Percentiles rank a stretch among this genome's conserved stretches.
phyloP scores from a whole-genome alignment of 2,329 filamentous ascomycete species.

The Fusarium sp. region DNA sequence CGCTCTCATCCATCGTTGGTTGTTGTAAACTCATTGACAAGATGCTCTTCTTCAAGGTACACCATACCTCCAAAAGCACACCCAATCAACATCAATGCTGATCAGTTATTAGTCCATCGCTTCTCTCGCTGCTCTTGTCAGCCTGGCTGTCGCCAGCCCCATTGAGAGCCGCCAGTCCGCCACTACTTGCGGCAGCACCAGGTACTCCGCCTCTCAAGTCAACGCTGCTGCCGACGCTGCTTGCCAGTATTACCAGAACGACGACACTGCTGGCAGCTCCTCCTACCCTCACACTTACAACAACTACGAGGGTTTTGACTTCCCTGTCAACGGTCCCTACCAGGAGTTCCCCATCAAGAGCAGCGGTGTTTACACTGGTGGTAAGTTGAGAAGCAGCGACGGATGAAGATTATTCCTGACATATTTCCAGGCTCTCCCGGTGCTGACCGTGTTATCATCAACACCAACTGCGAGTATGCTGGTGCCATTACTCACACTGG shows the following conservation, averaged over 20 bases:
- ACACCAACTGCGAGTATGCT: slow-evolving; percentile 63
- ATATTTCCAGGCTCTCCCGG: slow-evolving; percentile 56
- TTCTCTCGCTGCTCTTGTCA: slow-evolving; percentile 41
- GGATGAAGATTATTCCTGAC: not conserved
- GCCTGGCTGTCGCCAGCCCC: slow-evolving; percentile 42
- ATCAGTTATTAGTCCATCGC: slow-evolving; percentile 24
- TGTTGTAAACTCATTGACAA: not conserved
- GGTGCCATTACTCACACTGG: slow-evolving; percentile 76
- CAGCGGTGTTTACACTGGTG: slow-evolving; percentile 47
- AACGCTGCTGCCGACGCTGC: slow-evolving; percentile 41
- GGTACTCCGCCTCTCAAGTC: slow-evolving; percentile 42
- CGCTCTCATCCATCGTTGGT: not conserved
- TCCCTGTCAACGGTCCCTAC: slow-evolving; percentile 46
- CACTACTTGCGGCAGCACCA: slow-evolving; percentile 44
- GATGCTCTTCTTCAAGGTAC: slow-evolving; percentile 37
- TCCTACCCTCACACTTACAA: slow-evolving; percentile 51
- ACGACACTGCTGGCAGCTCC: slow-evolving; percentile 41
- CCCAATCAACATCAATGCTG: rapidly evolving
- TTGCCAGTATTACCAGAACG: slow-evolving; percentile 36
- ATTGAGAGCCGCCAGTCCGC: slow-evolving; percentile 35
- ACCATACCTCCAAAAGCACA: rapidly evolving
- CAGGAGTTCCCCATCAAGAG: slow-evolving; percentile 51
- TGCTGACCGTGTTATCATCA: slow-evolving; percentile 71
- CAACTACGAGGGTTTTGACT: slow-evolving; percentile 50
- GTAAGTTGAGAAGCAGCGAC: slow-evolving; percentile 22